These are phyloP conservation scores for Hymenoscyphus fructigenus DNA, from an alignment of 2,329 filamentous ascomycete genomes.

Conservation along the genomic window DNA sequence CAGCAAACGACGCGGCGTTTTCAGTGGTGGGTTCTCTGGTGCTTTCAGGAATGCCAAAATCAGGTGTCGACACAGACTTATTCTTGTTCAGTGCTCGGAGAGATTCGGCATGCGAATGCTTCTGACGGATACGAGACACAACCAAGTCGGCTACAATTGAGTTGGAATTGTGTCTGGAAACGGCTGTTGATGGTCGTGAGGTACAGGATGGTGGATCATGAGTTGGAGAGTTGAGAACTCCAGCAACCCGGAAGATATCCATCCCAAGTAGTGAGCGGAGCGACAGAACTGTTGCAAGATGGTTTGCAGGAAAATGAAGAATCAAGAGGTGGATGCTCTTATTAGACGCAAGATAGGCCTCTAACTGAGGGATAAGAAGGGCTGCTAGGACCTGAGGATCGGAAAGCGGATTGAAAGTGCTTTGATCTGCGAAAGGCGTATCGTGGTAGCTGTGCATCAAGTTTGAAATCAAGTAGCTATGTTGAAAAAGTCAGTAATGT, in stretches of 20 bases:
- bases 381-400: slow-evolving; percentile 56
- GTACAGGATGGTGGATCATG: slow-evolving; percentile 30
- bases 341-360: slow-evolving; percentile 57
- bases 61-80: neutral
- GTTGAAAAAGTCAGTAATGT: neutral
- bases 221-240: slow-evolving; percentile 45
- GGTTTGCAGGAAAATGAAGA: slow-evolving; percentile 57
- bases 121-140: slow-evolving; percentile 5
- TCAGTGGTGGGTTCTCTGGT: neutral
- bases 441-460: slow-evolving; percentile 57
- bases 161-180: slow-evolving; percentile 22
- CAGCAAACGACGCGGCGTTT: slow-evolving; percentile 42
- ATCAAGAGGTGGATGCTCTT: slow-evolving; percentile 55
- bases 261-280: slow-evolving; percentile 57
- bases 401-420: slow-evolving; percentile 52
- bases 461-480: slow-evolving; percentile 58
- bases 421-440: slow-evolving; percentile 49
- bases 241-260: slow-evolving; percentile 57
- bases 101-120: neutral
- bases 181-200: slow-evolving; percentile 17
- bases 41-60: neutral
- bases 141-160: slow-evolving; percentile 8
- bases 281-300: slow-evolving; percentile 56
- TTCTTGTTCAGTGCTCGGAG: neutral
- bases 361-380: slow-evolving; percentile 59